Conservation (phyloP, 106 monocot species). For the Acorus gramineus region DNA sequence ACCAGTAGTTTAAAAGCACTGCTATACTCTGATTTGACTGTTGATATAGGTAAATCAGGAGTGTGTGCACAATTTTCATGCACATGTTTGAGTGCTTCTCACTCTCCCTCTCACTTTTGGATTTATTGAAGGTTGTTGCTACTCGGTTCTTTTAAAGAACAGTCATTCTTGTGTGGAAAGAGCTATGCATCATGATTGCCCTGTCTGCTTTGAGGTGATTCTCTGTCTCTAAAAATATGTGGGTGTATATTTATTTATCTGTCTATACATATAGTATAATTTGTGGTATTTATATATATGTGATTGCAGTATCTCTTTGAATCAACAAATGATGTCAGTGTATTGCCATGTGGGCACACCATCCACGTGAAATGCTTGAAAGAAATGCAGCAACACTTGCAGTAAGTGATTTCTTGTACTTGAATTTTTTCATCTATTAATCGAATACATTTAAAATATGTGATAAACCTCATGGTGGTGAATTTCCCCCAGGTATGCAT, state of each 20-base stretch:
- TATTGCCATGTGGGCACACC: slow-evolving; percentile 63
- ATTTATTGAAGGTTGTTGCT: slow-evolving; percentile 44
- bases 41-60: not conserved
- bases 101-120: not conserved
- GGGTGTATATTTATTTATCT: too few relatives aligned
- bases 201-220: slow-evolving; percentile 63
- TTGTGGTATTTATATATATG: not conserved
- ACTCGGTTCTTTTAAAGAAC: slow-evolving; percentile 40
- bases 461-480: not conserved
- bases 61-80: too few relatives aligned
- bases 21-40: not conserved
- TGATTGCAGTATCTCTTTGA: slow-evolving; percentile 53
- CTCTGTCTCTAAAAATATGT: not conserved
- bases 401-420: slow-evolving; percentile 19
- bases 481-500: slow-evolving; percentile 33
- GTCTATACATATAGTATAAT: too few relatives aligned
- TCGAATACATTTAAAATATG: too few relatives aligned
- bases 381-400: slow-evolving; percentile 55
- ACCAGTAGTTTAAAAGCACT: too few relatives aligned
- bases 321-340: slow-evolving; percentile 44
- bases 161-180: slow-evolving; percentile 56
- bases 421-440: too few relatives aligned
- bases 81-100: not conserved
- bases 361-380: slow-evolving; percentile 46
- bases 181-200: slow-evolving; percentile 66